Evolutionary conservation across 352 stramenopile genomes (phyloP).

Genomic region (Pythium insidiosum): DNA sequence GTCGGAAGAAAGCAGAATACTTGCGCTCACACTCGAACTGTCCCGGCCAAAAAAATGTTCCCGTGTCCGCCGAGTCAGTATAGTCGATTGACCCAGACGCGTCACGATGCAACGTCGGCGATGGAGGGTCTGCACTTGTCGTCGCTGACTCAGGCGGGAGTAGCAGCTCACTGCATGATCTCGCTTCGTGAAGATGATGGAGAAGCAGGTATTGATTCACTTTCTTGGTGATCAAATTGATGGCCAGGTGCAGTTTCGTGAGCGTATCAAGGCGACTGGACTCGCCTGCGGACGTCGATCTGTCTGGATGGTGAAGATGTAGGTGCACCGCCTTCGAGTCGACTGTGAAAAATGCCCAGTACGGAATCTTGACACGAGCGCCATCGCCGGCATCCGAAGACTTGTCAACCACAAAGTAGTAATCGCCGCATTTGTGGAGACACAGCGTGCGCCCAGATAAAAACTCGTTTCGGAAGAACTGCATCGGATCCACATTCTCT

Average conservation of each 20-base stretch:
- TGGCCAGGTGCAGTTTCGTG: slow-evolving; percentile 61
- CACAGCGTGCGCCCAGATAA: slow-evolving; percentile 23
- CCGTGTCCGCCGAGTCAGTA: slow-evolving; percentile 7
- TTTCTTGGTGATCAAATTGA: slow-evolving; percentile 59
- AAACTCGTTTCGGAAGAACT: slow-evolving; percentile 62
- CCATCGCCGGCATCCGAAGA: not conserved
- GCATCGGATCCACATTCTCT: slow-evolving; percentile 45
- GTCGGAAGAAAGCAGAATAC: slow-evolving; percentile 69
- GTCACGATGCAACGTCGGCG: slow-evolving; percentile 7
- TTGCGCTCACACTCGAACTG: slow-evolving; percentile 82
- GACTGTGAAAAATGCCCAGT: slow-evolving; percentile 75
- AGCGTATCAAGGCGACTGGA: slow-evolving; percentile 38
- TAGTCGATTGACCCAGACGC: slow-evolving; percentile 16
- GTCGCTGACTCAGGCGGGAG: slow-evolving; percentile 28
- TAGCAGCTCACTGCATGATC: slow-evolving; percentile 64
- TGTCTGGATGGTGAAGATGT: slow-evolving; percentile 45
- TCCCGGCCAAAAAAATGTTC: slow-evolving; percentile 80
- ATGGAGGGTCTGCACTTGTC: slow-evolving; percentile 5
- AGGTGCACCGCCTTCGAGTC: slow-evolving; percentile 39
- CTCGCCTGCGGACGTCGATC: too few relatives aligned
- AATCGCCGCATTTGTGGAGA: slow-evolving; percentile 41
- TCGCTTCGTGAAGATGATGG: slow-evolving; percentile 78
- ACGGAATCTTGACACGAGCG: slow-evolving; percentile 51
- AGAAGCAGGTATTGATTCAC: slow-evolving; percentile 84
- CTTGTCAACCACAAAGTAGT: slow-evolving; percentile 60